phyloP scores from a whole-genome alignment of 305 asterid genomes.

The Fraxinus baroniana region DNA sequence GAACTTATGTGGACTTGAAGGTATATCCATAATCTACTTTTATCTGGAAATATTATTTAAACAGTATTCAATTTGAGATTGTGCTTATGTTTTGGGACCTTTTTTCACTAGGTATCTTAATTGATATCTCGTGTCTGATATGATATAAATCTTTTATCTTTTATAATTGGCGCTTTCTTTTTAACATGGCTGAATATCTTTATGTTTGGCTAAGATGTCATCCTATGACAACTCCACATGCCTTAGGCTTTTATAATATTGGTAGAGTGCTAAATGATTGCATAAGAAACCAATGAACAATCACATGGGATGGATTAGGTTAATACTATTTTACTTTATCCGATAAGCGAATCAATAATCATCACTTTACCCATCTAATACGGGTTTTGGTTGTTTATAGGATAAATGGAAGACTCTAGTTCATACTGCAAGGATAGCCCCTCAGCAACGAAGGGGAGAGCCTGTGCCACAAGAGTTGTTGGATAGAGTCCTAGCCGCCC shows the following conservation, averaged over 20 bases:
- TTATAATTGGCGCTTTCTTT: not conserved
- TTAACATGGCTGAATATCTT: not conserved
- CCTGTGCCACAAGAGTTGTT: conserved; percentile 94
- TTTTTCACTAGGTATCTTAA: not conserved
- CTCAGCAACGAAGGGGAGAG: conserved; percentile 96
- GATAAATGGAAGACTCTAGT: conserved; percentile 99
- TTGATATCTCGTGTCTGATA: not conserved
- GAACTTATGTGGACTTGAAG: conserved; percentile 96
- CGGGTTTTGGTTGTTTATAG: conserved; percentile 37
- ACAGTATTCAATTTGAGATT: too few relatives aligned
- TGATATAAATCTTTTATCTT: not conserved
- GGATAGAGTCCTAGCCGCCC: conserved; percentile 77
- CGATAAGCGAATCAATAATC: conserved; percentile 8
- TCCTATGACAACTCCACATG: conserved; percentile 28
- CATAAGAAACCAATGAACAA: conserved; percentile 29
- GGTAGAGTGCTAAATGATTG: conserved; percentile 24
- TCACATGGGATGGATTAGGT: conserved; percentile 31
- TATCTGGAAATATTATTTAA: too few relatives aligned
- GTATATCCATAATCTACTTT: conserved; percentile 30
- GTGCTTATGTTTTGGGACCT: not conserved
- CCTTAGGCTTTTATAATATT: conserved; percentile 29
- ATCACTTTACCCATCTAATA: not conserved
- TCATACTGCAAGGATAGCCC: conserved; percentile 94
- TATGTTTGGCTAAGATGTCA: not conserved
- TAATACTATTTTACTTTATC: conserved; percentile 5